phyloP scores from a whole-genome alignment of 2,329 filamentous ascomycete species.

The Curvularia spicifera region DNA sequence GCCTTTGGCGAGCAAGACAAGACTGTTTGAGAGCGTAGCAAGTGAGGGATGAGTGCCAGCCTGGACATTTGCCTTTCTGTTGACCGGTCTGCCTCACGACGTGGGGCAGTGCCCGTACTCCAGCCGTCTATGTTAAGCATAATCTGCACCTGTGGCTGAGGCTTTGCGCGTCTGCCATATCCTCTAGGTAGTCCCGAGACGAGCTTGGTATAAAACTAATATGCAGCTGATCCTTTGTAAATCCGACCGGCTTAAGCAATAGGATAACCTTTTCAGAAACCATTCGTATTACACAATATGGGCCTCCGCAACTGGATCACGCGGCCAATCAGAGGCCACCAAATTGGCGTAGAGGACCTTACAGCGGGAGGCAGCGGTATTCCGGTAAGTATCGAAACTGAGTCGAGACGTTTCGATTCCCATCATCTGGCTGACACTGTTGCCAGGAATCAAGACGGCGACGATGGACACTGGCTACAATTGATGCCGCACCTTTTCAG shows the following conservation, averaged over 20 bases:
- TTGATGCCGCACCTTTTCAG: conserved; percentile 44
- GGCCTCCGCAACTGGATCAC: conserved; percentile 42
- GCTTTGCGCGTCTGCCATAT: conserved; percentile 19
- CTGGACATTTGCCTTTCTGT: conserved; percentile 6
- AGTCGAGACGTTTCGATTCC: background rate
- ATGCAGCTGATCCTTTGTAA: background rate
- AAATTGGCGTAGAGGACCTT: conserved; percentile 41
- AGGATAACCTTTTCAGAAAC: background rate
- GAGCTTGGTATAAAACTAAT: conserved; percentile 7
- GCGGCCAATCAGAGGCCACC: conserved; percentile 39
- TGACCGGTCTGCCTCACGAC: conserved; percentile 25
- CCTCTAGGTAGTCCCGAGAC: conserved; percentile 15
- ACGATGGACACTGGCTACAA: conserved; percentile 44
- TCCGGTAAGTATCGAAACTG: conserved; percentile 28
- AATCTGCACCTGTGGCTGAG: conserved; percentile 29
- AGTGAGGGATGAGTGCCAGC: conserved; percentile 5
- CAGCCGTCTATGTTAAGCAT: conserved; percentile 5
- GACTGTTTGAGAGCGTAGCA: conserved; percentile 6
- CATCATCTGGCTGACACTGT: background rate
- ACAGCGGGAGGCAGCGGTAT: conserved; percentile 42
- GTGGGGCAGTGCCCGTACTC: conserved; percentile 13
- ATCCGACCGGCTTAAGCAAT: background rate
- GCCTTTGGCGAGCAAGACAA: conserved; percentile 7
- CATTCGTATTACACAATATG: conserved; percentile 15
- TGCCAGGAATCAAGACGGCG: conserved; percentile 34